phyloP scores from a whole-genome alignment of 1,284 basidiomycete genomes.

The Ceratobasidium papillatum region DNA sequence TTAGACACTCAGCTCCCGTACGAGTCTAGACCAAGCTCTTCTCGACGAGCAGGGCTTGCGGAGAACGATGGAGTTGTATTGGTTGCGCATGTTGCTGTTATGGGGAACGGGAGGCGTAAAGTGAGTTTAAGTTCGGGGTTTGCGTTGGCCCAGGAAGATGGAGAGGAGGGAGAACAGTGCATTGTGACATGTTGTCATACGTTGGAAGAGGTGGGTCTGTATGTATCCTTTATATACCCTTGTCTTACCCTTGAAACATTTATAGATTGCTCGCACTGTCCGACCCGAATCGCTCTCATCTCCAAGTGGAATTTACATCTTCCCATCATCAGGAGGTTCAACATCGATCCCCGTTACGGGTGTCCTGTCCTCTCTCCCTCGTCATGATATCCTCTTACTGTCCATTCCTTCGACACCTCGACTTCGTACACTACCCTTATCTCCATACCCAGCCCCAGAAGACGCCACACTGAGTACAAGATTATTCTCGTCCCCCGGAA shows the following conservation, averaged over 20 bases:
- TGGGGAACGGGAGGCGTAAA: slow-evolving; percentile 57
- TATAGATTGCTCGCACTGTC: slow-evolving; percentile 35
- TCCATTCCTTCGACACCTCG: slow-evolving; percentile 51
- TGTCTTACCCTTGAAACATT: background rate
- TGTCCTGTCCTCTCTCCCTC: slow-evolving; percentile 66
- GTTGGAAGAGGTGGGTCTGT: slow-evolving; percentile 62
- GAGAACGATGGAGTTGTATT: slow-evolving; percentile 59
- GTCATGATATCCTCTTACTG: slow-evolving; percentile 66
- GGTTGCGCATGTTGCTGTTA: slow-evolving; percentile 65
- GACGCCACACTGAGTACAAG: slow-evolving; percentile 64
- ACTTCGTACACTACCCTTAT: slow-evolving; percentile 66
- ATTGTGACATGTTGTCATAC: slow-evolving; percentile 75
- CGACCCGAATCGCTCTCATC: background rate
- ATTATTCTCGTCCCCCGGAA: slow-evolving; percentile 55
- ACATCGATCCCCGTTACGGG: slow-evolving; percentile 58
- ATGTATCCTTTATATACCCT: background rate
- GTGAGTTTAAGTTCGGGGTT: slow-evolving; percentile 72
- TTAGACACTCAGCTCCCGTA: slow-evolving; percentile 60
- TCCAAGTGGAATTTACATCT: slow-evolving; percentile 43
- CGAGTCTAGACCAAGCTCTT: slow-evolving; percentile 53
- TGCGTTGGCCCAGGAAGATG: slow-evolving; percentile 56
- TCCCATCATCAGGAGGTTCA: slow-evolving; percentile 49
- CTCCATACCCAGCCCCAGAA: slow-evolving; percentile 68
- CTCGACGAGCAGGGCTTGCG: background rate
- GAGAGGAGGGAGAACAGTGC: slow-evolving; percentile 48